Evolutionary conservation across 2,329 filamentous ascomycete species (phyloP), one percentile per base, ranked within the genome.

Genomic region (Trichoderma atroviride): DNA sequence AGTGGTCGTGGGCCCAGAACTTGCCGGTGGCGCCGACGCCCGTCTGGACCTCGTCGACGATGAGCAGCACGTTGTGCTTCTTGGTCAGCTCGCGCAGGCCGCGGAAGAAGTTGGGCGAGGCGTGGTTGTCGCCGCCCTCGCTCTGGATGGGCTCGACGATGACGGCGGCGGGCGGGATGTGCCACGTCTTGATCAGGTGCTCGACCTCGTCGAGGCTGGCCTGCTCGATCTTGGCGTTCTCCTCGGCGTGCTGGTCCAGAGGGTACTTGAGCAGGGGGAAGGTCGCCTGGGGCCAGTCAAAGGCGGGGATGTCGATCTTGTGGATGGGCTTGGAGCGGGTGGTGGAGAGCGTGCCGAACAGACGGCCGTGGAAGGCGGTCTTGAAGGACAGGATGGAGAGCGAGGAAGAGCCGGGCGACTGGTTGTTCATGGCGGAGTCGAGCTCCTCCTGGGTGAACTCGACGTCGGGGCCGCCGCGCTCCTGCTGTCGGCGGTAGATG

Each of bases 1-100:
- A 97, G 89, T 97, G 94, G 76, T 97, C 93, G 84, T 97, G 94
- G 10, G 94, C 94, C 94, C 94, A 97, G 89, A 97, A 97, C 80
- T 92, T 94, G 75, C 94, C 94, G 0, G 94, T 97, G 50, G 94
- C 93, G 75, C 94, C 94, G 31, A 97, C 91, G 78, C 94, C 94
- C 7, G 94, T 97, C 83, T 97, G 94, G 13, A 97, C 94, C 83
- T 97, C 94, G 79, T 97, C 94, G 72, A 96, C 94, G 77, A 97
- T 97, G 80, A 97, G 85, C 69, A 96, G 88, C 35, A 97, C 87
- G 74, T 89, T 86, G 83, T 93, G 88, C 80, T 89, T 90, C 78
- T 88, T 87, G 50, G 94, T 97, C 71, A 97, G 81, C 55, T 89
- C 91, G 71, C 94, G 92, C 63, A 97, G 88, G 70, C 91, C 91